Percentiles rank a stretch among this genome's conserved stretches.
These are phyloP conservation scores for Fusarium phyllophilum DNA, from an alignment of 2,329 filamentous ascomycete species.

Conservation along the genomic window DNA sequence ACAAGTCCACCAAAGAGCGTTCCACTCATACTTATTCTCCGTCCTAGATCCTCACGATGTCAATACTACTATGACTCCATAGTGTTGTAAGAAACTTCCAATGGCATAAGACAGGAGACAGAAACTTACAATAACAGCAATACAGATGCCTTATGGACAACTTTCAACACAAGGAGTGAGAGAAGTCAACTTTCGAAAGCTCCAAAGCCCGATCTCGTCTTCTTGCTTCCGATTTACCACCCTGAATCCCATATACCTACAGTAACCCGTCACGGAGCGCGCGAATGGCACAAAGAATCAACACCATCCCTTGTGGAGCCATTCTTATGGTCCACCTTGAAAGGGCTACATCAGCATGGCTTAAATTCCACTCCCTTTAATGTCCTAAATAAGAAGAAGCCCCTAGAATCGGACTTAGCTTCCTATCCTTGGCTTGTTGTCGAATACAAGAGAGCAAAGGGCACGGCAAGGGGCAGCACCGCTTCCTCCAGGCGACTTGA, in stretches of 20 bases:
- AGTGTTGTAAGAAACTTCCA: background rate
- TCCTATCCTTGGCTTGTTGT: background rate
- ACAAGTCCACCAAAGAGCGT: background rate
- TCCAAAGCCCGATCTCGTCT: background rate
- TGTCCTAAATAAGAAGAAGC: background rate
- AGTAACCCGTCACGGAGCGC: accelerated
- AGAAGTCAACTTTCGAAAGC: accelerated
- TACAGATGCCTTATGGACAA: too few species aligned
- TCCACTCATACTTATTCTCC: too few species aligned
- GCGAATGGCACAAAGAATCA: background rate
- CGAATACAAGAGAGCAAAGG: background rate
- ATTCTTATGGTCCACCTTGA: background rate
- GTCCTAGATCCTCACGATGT: background rate
- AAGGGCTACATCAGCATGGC: background rate
- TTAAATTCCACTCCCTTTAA: background rate
- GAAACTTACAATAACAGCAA: background rate
- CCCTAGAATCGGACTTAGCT: too few species aligned
- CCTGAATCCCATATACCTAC: accelerated
- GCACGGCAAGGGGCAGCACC: too few species aligned
- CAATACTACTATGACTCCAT: background rate
- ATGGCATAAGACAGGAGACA: background rate
- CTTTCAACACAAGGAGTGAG: too few species aligned
- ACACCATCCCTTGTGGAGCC: background rate
- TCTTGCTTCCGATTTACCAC: background rate
- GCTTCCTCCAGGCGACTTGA: too few species aligned